Conservation (phyloP, 805 yeast species). For the Ogataea naganishii region DNA sequence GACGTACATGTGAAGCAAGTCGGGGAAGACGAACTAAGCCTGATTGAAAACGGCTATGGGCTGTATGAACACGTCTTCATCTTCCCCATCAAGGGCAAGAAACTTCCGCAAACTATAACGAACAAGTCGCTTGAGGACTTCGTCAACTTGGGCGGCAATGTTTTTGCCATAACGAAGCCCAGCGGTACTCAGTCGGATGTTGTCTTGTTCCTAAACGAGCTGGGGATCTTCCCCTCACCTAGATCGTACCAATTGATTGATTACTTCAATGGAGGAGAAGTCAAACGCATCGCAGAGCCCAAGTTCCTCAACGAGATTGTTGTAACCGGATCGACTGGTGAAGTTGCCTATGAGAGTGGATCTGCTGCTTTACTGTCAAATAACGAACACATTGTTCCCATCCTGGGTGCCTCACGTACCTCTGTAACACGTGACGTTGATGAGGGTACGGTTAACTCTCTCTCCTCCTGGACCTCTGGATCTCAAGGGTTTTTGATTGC, state of each 20-base stretch:
- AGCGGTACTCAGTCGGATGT: constrained; percentile 48
- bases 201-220: constrained; percentile 60
- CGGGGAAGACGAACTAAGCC: constrained; percentile 10
- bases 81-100: constrained; percentile 47
- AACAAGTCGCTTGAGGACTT: constrained; percentile 49
- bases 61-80: constrained; percentile 48
- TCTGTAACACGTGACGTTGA: constrained; percentile 47
- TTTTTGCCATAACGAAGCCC: constrained; percentile 53
- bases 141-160: constrained; percentile 63
- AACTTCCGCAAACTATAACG: constrained; percentile 29
- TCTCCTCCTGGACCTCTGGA: constrained; percentile 69
- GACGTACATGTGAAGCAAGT: constrained; percentile 17
- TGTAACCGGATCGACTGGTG: constrained; percentile 5
- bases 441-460: constrained; percentile 26
- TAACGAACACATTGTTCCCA: constrained; percentile 61
- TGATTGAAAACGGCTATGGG: constrained; percentile 35
- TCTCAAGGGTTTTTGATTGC: constrained; percentile 68
- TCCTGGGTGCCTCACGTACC: constrained; percentile 57
- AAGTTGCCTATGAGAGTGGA: constrained; percentile 30
- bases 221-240: constrained; percentile 82
- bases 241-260: constrained; percentile 57
- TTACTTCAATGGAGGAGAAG: constrained; percentile 39
- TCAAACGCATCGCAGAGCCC: constrained; percentile 16
- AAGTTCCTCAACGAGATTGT: constrained; percentile 22
- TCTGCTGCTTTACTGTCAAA: constrained; percentile 65